phyloP scores from a whole-genome alignment of 169 alveolate species.

The Plasmodium gallinaceum region DNA sequence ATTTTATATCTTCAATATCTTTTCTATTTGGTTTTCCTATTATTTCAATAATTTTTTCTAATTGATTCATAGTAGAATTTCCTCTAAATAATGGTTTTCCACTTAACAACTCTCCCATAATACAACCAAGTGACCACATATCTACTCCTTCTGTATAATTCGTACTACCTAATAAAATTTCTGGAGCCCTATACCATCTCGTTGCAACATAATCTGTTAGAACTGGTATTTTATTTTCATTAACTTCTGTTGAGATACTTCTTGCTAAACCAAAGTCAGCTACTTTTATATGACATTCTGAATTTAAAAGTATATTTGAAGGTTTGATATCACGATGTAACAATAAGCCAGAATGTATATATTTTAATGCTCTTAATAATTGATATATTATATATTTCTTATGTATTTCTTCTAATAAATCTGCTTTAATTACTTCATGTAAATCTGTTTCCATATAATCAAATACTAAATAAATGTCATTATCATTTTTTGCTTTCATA shows the following conservation, averaged over 20 bases:
- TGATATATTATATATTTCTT: conserved; percentile 94
- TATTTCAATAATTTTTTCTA: conserved; percentile 93
- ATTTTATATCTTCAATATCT: conserved; percentile 92
- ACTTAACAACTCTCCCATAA: conserved; percentile 95
- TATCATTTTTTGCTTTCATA: conserved; percentile 97
- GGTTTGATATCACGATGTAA: conserved; percentile 99
- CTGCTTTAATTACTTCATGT: conserved; percentile 98
- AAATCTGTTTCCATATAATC: conserved; percentile 99
- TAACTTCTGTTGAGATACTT: conserved; percentile 89
- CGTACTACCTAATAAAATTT: conserved; percentile 96
- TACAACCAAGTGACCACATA: conserved; percentile 99
- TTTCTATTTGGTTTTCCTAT: conserved; percentile 95
- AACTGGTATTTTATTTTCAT: conserved; percentile 87
- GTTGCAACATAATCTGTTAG: conserved; percentile 99
- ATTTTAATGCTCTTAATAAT: conserved; percentile 93
- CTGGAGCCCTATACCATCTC: conserved; percentile 99
- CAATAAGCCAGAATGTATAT: conserved; percentile 96
- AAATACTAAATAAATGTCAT: conserved; percentile 97
- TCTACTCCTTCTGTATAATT: conserved; percentile 99
- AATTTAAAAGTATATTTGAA: conserved; percentile 96
- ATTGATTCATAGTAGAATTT: conserved; percentile 97
- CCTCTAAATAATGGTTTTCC: conserved; percentile 99
- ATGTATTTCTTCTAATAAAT: conserved; percentile 96
- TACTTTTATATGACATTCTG: conserved; percentile 97
- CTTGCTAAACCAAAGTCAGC: conserved; percentile 99